Evolutionary conservation across 2,329 filamentous ascomycete species (phyloP).

Genomic region (Ilyonectria sp.): DNA sequence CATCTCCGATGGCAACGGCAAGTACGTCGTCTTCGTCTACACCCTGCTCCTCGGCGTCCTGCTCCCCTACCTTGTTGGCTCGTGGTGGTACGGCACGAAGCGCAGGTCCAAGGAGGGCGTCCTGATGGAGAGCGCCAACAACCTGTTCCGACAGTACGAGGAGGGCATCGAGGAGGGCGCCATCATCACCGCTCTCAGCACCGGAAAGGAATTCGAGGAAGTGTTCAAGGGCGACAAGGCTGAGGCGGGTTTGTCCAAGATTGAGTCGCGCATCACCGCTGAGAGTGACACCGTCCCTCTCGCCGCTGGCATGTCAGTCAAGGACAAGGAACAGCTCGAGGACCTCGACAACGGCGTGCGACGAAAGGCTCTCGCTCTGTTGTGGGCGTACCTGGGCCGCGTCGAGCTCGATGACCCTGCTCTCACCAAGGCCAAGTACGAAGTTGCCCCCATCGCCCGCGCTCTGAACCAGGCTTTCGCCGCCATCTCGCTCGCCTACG

Average conservation of each 20-base stretch:
- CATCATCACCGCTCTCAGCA: constrained; percentile 85
- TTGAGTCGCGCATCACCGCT: constrained; percentile 85
- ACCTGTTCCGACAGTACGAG: constrained; percentile 93
- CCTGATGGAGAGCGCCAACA: constrained; percentile 92
- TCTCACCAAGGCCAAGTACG: constrained; percentile 89
- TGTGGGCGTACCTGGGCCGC: constrained; percentile 96
- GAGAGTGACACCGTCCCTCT: constrained; percentile 67
- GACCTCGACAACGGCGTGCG: constrained; percentile 85
- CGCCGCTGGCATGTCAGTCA: constrained; percentile 73
- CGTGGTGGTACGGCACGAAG: constrained; percentile 99
- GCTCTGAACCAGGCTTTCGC: constrained; percentile 89
- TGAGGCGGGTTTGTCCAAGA: constrained; percentile 84
- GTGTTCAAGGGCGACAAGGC: constrained; percentile 83
- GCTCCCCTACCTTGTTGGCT: constrained; percentile 92
- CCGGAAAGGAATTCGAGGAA: constrained; percentile 87
- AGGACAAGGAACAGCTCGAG: constrained; percentile 84
- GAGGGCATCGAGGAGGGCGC: constrained; percentile 86
- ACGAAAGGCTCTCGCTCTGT: constrained; percentile 87
- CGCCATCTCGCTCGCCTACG: constrained; percentile 89
- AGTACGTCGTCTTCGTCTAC: constrained; percentile 94
- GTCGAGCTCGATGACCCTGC: constrained; percentile 85
- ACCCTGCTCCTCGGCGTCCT: constrained; percentile 89
- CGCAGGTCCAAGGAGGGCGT: constrained; percentile 94
- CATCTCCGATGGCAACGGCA: constrained; percentile 92
- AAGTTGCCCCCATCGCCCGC: constrained; percentile 89